A percentile compares a stretch with the other conserved stretches of the same genome.
These are phyloP conservation scores for Fraxinus nigra DNA, from an alignment of 305 asterid species.

Conservation along the genomic window DNA sequence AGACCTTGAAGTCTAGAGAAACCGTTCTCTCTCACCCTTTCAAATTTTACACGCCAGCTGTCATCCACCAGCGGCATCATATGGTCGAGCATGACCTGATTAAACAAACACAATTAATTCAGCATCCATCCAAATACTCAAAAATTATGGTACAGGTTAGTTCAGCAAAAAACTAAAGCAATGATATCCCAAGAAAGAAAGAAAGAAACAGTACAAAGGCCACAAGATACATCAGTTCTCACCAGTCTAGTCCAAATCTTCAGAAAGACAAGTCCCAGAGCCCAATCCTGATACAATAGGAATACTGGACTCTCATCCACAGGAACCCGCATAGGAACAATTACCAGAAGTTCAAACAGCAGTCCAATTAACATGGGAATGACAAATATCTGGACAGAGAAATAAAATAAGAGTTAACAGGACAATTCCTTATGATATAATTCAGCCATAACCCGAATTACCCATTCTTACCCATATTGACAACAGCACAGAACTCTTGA, in stretches of 20 bases:
- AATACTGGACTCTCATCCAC: conserved; percentile 96
- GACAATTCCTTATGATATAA: background rate
- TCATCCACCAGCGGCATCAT: conserved; percentile 93
- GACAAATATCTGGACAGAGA: conserved; percentile 63
- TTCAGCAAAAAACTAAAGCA: background rate
- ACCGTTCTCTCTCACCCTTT: conserved; percentile 90
- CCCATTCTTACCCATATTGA: conserved; percentile 78
- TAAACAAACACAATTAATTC: background rate
- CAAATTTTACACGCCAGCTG: conserved; percentile 86
- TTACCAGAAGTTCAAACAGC: conserved; percentile 92
- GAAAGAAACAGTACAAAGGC: background rate
- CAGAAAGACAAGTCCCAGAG: conserved; percentile 86
- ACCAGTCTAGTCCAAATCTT: conserved; percentile 99
- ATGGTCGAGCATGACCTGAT: conserved; percentile 90
- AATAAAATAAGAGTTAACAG: conserved; percentile 8
- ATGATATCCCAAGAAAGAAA: background rate
- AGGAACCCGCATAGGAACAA: conserved; percentile 96
- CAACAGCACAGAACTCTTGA: conserved; percentile 77
- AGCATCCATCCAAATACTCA: background rate
- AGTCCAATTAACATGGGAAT: conserved; percentile 91
- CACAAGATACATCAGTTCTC: conserved; percentile 22
- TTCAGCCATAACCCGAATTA: background rate
- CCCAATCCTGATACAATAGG: conserved; percentile 98
- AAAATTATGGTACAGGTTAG: background rate
- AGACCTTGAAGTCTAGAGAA: conserved; percentile 93